Conservation (phyloP, 495 filamentous ascomycete species). For the Trichocladium antarcticum region DNA sequence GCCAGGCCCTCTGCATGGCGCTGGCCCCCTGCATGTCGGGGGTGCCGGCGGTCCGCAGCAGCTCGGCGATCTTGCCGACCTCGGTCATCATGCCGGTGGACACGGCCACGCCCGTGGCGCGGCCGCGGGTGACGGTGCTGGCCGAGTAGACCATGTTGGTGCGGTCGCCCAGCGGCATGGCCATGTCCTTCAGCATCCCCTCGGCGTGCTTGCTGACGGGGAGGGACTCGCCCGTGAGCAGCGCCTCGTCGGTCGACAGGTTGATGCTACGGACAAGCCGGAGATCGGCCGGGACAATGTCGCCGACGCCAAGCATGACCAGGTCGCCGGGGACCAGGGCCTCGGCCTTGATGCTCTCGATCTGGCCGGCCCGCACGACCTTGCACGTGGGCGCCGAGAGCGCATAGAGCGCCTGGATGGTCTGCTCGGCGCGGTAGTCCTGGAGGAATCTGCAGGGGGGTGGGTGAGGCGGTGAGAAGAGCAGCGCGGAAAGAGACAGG, state of each 20-base stretch:
- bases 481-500: not conserved
- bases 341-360: conserved; percentile 48
- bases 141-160: conserved; percentile 60
- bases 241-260: conserved; percentile 33
- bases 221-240: conserved; percentile 60
- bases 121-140: conserved; percentile 54
- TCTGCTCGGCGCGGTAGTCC: conserved; percentile 79
- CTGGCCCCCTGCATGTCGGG: conserved; percentile 44
- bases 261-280: conserved; percentile 70
- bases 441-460: conserved; percentile 50
- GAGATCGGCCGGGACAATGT: conserved; percentile 69
- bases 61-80: conserved; percentile 67
- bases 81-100: conserved; percentile 70
- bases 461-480: not conserved
- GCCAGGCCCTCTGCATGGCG: not conserved
- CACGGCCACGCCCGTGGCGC: conserved; percentile 52
- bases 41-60: conserved; percentile 43
- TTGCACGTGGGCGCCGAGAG: conserved; percentile 70
- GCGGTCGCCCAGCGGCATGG: conserved; percentile 52
- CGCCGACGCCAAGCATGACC: conserved; percentile 65
- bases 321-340: conserved; percentile 71
- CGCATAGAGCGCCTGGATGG: conserved; percentile 66
- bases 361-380: conserved; percentile 57
- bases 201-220: conserved; percentile 32
- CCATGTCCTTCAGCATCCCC: conserved; percentile 25